Percentiles rank a stretch among this genome's conserved stretches.
Conservation (phyloP, 768 basidiomycete species). For the Pulveroboletus sp. region DNA sequence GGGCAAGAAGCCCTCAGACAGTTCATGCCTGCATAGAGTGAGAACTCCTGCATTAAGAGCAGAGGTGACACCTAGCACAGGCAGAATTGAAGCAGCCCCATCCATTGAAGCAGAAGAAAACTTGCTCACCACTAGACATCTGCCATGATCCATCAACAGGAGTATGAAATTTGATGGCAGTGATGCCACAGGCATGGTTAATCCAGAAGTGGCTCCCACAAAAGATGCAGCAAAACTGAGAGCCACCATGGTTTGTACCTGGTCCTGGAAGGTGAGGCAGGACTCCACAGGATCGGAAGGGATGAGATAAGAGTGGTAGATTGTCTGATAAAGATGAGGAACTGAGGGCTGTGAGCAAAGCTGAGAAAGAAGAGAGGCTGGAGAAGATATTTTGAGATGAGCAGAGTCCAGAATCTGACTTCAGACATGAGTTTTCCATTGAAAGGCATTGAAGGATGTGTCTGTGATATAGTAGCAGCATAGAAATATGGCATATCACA, state of each 20-base stretch:
- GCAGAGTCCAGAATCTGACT: neutral
- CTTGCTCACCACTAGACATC: neutral
- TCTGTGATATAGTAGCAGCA: neutral
- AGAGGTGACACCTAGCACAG: neutral
- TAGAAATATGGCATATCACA: neutral
- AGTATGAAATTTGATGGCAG: too few species aligned
- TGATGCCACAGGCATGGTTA: too few species aligned
- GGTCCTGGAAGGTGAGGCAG: too few species aligned
- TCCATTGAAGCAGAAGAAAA: neutral
- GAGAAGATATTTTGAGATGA: neutral
- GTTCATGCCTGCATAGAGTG: conserved; percentile 19
- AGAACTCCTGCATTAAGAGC: neutral
- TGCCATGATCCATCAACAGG: too few species aligned
- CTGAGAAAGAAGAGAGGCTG: neutral
- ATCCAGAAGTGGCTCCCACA: neutral
- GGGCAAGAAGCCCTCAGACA: conserved; percentile 12
- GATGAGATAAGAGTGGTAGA: too few species aligned
- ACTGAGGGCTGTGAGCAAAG: too few species aligned
- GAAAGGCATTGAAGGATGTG: neutral
- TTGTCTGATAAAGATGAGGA: neutral
- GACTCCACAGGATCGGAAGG: too few species aligned
- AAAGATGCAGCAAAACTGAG: neutral
- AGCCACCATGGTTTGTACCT: too few species aligned
- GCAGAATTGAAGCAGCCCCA: neutral
- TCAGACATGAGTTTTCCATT: neutral